These are phyloP conservation scores for Hemisphaericaspora subhashii DNA, from an alignment of 1,139 yeast genomes.

Conservation along the genomic window DNA sequence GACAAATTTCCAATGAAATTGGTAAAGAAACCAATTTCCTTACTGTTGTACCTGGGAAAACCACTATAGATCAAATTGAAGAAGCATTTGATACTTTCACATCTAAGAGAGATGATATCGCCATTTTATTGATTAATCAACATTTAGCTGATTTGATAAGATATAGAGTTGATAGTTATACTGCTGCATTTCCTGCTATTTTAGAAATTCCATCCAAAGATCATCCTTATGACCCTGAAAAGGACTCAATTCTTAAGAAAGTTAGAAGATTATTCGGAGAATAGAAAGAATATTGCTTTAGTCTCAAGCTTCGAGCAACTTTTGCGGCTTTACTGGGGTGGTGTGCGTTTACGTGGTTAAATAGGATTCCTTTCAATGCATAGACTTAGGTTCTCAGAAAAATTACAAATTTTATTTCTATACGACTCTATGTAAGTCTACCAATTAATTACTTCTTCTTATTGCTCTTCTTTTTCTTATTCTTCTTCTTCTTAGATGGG, in stretches of 20 bases:
- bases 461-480: constrained; percentile 18
- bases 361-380: constrained; percentile 2
- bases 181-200: constrained; percentile 94
- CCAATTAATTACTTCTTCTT: constrained; percentile 7
- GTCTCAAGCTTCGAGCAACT: no score
- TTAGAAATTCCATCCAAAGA: constrained; percentile 97
- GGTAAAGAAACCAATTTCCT: constrained; percentile 79
- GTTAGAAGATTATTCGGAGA: constrained; percentile 95
- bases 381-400: constrained; percentile 7
- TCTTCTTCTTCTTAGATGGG: constrained; percentile 14
- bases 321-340: no score
- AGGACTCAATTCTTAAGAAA: constrained; percentile 91
- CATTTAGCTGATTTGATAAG: constrained; percentile 93
- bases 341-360: not conserved
- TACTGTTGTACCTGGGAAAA: constrained; percentile 77
- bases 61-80: constrained; percentile 74
- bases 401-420: not conserved
- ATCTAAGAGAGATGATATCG: constrained; percentile 79
- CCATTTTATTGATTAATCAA: constrained; percentile 88
- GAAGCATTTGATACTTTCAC: constrained; percentile 77
- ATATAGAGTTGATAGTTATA: constrained; percentile 74
- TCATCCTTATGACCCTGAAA: constrained; percentile 97
- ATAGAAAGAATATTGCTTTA: constrained; percentile 26
- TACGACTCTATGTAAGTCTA: constrained; percentile 3
- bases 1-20: constrained; percentile 69